These are phyloP conservation scores for Lanmaoa rubissima DNA, from an alignment of 768 basidiomycete species.

Conservation along the genomic window DNA sequence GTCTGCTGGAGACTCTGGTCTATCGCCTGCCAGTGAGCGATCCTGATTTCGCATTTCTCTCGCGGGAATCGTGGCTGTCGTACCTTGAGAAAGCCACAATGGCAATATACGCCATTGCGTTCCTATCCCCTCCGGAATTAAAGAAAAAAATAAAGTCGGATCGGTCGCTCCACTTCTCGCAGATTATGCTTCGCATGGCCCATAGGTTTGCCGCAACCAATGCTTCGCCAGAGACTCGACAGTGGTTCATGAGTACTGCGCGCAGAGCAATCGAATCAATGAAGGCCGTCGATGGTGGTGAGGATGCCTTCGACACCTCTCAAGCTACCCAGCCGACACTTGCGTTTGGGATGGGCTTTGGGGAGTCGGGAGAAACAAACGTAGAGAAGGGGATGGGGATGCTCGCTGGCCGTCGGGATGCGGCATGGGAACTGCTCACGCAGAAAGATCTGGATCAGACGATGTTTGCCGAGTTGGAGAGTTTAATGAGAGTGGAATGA, in stretches of 20 bases:
- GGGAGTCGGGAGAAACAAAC: slow-evolving; percentile 63
- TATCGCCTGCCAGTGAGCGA: slow-evolving; percentile 82
- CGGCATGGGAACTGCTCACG: slow-evolving; percentile 71
- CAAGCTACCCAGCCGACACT: slow-evolving; percentile 58
- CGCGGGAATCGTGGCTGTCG: slow-evolving; percentile 67
- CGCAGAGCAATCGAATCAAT: slow-evolving; percentile 73
- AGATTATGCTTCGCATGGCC: slow-evolving; percentile 68
- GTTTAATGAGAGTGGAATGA: slow-evolving; percentile 67
- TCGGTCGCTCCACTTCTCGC: slow-evolving; percentile 63
- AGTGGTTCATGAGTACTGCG: slow-evolving; percentile 51
- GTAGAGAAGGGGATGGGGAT: slow-evolving; percentile 74
- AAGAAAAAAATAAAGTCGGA: slow-evolving; percentile 70
- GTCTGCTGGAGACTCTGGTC: slow-evolving; percentile 67
- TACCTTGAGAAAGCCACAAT: slow-evolving; percentile 79
- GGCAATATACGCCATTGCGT: slow-evolving; percentile 84
- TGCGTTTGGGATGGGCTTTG: slow-evolving; percentile 84
- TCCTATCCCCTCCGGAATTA: slow-evolving; percentile 72
- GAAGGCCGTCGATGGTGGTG: slow-evolving; percentile 74
- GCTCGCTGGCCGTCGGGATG: slow-evolving; percentile 67
- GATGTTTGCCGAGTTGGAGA: slow-evolving; percentile 78
- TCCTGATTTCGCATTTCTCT: slow-evolving; percentile 65
- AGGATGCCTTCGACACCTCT: slow-evolving; percentile 70
- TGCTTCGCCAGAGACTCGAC: slow-evolving; percentile 50
- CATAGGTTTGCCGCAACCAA: slow-evolving; percentile 55
- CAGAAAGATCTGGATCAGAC: slow-evolving; percentile 69